Evolutionary conservation across 305 asterid genomes (phyloP).

Genomic region (Ruellia speciosa): DNA sequence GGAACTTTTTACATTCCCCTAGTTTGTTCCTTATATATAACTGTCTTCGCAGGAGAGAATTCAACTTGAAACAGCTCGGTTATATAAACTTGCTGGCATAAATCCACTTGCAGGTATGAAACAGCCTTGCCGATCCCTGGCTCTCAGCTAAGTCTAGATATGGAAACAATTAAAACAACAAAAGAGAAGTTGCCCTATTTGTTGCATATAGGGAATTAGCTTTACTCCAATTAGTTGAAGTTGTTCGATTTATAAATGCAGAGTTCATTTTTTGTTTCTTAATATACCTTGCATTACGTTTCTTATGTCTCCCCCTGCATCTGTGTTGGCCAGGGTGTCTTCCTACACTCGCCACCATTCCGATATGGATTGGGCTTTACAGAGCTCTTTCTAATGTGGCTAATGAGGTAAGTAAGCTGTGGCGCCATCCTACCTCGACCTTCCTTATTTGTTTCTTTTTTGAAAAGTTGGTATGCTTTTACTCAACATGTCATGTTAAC

Average conservation of each 20-base stretch:
- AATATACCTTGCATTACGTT: constrained; percentile 1
- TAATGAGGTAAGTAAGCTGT: constrained; percentile 58
- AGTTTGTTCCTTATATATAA: constrained; percentile 15
- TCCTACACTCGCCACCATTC: constrained; percentile 96
- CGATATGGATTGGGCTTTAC: constrained; percentile 97
- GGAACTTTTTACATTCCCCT: not conserved
- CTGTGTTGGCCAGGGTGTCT: constrained; percentile 63
- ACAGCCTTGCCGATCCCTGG: constrained; percentile 15
- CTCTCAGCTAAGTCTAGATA: constrained; percentile 8
- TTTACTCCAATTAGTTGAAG: constrained; percentile 10
- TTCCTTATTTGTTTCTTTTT: not conserved
- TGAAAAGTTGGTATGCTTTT: not conserved
- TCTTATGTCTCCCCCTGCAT: constrained; percentile 8
- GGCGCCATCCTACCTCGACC: not conserved
- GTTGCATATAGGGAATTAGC: constrained; percentile 7
- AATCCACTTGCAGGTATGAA: constrained; percentile 89
- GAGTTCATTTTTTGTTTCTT: constrained; percentile 3
- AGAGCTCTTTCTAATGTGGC: constrained; percentile 98
- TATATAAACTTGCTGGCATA: constrained; percentile 92
- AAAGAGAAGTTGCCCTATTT: constrained; percentile 2
- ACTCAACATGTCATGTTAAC: constrained; percentile 4
- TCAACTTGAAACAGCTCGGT: constrained; percentile 91
- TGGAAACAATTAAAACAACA: not conserved
- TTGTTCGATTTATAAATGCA: constrained; percentile 12
- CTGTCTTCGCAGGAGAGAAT: constrained; percentile 67